A percentile compares a stretch with the other conserved stretches of the same genome.
Conservation (phyloP, 345 rosid species). For the Eucalyptus lansdowneana region DNA sequence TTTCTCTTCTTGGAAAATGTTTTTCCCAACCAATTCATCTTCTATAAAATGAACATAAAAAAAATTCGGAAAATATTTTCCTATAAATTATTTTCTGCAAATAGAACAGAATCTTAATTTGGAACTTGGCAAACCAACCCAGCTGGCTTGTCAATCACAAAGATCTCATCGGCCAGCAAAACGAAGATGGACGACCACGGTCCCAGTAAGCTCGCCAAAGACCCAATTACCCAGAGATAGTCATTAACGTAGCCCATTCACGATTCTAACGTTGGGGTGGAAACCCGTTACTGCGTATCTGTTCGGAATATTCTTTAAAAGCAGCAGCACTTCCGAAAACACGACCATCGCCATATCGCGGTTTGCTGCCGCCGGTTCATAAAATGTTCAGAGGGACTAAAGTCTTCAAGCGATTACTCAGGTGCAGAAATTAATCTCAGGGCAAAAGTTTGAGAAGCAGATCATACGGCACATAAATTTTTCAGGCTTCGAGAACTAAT, state of each 20-base stretch:
- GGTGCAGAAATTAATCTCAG: not conserved
- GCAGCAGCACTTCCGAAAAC: not conserved
- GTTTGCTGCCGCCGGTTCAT: not conserved
- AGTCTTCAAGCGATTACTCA: not conserved
- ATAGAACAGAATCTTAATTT: too few species aligned
- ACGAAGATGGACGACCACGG: not conserved
- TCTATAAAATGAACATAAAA: too few species aligned
- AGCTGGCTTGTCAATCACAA: not conserved
- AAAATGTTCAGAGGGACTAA: not conserved
- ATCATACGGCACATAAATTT: not conserved
- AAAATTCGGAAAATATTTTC: too few species aligned
- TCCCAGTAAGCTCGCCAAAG: not conserved
- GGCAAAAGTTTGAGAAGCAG: not conserved
- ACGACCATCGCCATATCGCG: not conserved
- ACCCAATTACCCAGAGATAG: not conserved
- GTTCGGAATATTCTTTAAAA: too few species aligned
- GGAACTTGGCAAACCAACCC: not conserved
- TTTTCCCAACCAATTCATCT: fast-evolving
- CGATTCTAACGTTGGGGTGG: not conserved
- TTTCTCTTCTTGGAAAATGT: fast-evolving
- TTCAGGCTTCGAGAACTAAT: not conserved
- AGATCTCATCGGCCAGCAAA: not conserved
- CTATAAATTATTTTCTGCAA: fast-evolving
- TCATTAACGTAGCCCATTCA: not conserved
- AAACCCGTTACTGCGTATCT: not conserved